A percentile compares a stretch with the other conserved stretches of the same genome.
These are phyloP conservation scores for Agrocybe chaxingu DNA, from an alignment of 768 basidiomycete genomes.

Conservation along the genomic window DNA sequence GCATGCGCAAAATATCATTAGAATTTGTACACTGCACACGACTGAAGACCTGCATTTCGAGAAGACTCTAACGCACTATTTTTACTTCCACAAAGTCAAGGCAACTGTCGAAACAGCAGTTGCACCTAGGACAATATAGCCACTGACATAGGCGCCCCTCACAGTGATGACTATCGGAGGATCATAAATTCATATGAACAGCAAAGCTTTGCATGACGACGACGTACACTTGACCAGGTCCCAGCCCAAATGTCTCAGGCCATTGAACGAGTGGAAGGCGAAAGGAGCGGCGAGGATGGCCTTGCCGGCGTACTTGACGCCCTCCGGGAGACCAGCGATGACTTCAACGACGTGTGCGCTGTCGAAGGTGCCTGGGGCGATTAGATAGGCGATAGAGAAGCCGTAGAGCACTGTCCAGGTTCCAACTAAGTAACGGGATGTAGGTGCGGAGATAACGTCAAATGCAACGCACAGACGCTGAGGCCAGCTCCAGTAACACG, in stretches of 20 bases:
- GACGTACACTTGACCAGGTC: slow-evolving; percentile 84
- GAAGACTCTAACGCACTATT: no score
- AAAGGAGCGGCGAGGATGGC: slow-evolving; percentile 81
- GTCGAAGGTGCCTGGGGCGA: slow-evolving; percentile 77
- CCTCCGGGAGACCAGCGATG: slow-evolving; percentile 68
- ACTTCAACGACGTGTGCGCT: slow-evolving; percentile 74
- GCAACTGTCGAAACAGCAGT: slow-evolving; percentile 73
- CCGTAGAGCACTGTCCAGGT: slow-evolving; percentile 72
- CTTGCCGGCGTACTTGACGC: slow-evolving; percentile 75
- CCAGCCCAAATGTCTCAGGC: slow-evolving; percentile 88
- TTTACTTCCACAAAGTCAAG: slow-evolving; percentile 35
- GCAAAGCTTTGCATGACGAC: slow-evolving; percentile 1
- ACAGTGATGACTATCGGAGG: slow-evolving; percentile 63
- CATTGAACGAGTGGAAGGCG: slow-evolving; percentile 89
- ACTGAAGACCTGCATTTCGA: no score
- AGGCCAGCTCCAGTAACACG: slow-evolving; percentile 83
- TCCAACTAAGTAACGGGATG: not conserved
- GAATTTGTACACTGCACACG: no score
- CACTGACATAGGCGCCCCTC: slow-evolving; percentile 76
- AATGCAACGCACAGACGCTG: slow-evolving; percentile 59
- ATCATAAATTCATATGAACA: slow-evolving; percentile 1
- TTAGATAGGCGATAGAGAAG: slow-evolving; percentile 82
- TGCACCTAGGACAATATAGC: slow-evolving; percentile 81
- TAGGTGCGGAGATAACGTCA: not conserved
- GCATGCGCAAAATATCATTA: no score